Conservation (phyloP, 2,329 filamentous ascomycete genomes). For the Pseudophaeomoniella oleicola region DNA sequence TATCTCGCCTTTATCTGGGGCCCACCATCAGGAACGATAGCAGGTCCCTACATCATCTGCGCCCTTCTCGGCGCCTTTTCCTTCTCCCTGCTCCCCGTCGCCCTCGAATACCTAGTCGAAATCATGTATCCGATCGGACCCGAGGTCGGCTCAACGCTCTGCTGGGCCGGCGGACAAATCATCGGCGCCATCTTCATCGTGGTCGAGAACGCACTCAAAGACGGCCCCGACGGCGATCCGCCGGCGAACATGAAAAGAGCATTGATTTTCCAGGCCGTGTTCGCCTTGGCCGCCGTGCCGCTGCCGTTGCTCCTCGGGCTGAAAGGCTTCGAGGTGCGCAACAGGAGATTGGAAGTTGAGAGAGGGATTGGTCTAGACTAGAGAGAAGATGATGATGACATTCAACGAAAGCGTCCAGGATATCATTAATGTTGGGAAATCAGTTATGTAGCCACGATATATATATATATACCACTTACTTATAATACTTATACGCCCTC, state of each 20-base stretch:
- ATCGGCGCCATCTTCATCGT: constrained; percentile 76
- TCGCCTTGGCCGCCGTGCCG: constrained; percentile 51
- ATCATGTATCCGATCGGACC: constrained; percentile 76
- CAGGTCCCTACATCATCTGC: constrained; percentile 54
- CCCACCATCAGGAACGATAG: constrained; percentile 45
- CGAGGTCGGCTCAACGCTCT: constrained; percentile 68
- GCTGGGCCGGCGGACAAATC: constrained; percentile 77
- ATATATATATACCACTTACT: no score
- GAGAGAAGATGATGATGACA: no score
- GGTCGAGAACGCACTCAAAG: constrained; percentile 57
- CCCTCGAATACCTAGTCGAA: constrained; percentile 75
- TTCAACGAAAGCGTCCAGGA: no score
- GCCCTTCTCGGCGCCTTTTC: constrained; percentile 63
- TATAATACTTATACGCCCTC: no score
- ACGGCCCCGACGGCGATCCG: constrained; percentile 36
- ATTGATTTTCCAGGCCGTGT: constrained; percentile 63
- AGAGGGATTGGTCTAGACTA: no score
- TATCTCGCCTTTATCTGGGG: constrained; percentile 78
- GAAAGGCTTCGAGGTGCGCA: constrained; percentile 42
- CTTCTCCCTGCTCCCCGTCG: constrained; percentile 71
- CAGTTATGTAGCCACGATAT: constrained; percentile 17
- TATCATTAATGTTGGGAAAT: constrained; percentile 6
- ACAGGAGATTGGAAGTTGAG: constrained; percentile 26
- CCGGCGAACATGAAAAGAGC: constrained; percentile 59
- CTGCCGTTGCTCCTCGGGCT: constrained; percentile 54